Base-by-base conservation (phyloP, 1,139 yeast species). In the Chernovozyma aurita region DNA sequence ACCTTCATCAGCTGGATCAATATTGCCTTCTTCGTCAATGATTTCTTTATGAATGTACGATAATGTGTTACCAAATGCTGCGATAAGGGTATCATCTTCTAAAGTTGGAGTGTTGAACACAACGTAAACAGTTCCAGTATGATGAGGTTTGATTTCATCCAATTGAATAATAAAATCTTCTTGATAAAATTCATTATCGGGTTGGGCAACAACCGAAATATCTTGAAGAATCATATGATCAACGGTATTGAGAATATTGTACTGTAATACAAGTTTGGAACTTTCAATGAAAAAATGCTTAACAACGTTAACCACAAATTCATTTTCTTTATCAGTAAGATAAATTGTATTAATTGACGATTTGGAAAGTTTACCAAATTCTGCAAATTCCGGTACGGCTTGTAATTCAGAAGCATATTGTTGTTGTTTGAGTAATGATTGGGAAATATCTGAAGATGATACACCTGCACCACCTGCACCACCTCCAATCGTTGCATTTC, bases 251-350 rank as follows among this genome's bases (percentile, higher is more conserved):
- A 82, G 76, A 47, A 94, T 78, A 47, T 84, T 79, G 61, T 78
- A 92, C 67, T 92, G 96, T 46, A 92, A 67, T 24, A 92, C 94
- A 54, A 88, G 65, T 58, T 87, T 85, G 29, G 77, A 75, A 37
- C 76, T 63, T 20, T 66, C 73, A 32, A 64, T 53, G 63, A 85
- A 92, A 42, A 88, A 65, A 59, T 90, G 97, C 60, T 86, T 88
- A 39, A 85, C 73, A 25, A 85, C 92, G 37, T 75, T 74, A 37
- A 94, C 95, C 35, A 87, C 92, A 57, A 88, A 88, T 62, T 92
- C 99, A 45, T 95, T 88, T 57, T 90, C 98, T 44, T 78, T 75
- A 57, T 92, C 98, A 24, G 98, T 90, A 52, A 92, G 76, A 48
- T 83, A 78, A 39, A 78, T 67, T 37, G 78, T 73, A 33, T 65